Conservation (phyloP, 2,329 filamentous ascomycete species). For the Stagonosporopsis vannaccii region DNA sequence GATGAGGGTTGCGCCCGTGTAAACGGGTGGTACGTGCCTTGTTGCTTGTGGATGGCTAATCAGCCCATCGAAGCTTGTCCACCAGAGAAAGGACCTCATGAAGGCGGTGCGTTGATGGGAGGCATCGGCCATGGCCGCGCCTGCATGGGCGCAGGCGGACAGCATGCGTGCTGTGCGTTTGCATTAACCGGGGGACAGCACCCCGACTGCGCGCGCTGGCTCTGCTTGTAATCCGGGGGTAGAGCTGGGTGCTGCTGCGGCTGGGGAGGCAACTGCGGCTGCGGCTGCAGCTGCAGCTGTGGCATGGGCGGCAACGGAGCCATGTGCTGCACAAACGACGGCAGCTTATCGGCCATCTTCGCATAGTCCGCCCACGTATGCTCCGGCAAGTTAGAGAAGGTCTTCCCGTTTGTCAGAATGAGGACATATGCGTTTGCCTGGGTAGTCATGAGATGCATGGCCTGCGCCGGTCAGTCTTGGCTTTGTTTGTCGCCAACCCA, state of each 20-base stretch:
- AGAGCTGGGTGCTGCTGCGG: neutral
- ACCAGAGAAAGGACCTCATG: neutral
- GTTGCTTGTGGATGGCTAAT: too few species aligned
- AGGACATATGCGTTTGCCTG: constrained; percentile 38
- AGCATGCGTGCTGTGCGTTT: constrained; percentile 3
- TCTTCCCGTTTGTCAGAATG: constrained; percentile 36
- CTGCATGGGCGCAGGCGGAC: constrained; percentile 1
- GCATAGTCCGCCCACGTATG: constrained; percentile 44
- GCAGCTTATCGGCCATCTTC: constrained; percentile 38
- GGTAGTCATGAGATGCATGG: constrained; percentile 39
- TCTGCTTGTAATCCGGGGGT: constrained; percentile 3
- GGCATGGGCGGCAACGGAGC: constrained; percentile 38
- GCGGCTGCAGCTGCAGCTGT: neutral
- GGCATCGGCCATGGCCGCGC: constrained; percentile 10
- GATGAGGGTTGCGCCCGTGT: too few species aligned
- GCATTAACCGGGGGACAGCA: neutral
- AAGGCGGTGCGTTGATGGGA: constrained; percentile 2
- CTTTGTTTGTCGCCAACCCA: neutral
- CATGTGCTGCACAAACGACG: constrained; percentile 27
- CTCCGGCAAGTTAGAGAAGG: constrained; percentile 44
- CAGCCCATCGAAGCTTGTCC: too few species aligned
- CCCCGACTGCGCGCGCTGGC: neutral
- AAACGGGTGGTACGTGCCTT: too few species aligned
- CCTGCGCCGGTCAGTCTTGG: constrained; percentile 19
- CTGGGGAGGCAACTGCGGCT: neutral